Evolutionary conservation across 352 stramenopile genomes (phyloP).

Genomic region (Pythium periplocum): DNA sequence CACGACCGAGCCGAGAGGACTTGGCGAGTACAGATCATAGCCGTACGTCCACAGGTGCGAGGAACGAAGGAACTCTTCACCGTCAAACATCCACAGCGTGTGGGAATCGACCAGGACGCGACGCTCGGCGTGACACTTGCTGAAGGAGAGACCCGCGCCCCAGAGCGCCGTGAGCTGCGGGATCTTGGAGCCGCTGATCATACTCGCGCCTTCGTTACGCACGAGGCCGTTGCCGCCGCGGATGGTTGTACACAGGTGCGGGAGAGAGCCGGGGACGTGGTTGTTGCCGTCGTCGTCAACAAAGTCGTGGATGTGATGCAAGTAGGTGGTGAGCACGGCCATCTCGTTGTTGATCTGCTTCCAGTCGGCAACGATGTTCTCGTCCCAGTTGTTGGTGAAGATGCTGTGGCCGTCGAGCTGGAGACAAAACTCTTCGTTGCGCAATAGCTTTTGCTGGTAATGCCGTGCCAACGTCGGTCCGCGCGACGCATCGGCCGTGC

Average conservation of each 20-base stretch:
- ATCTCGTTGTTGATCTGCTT: conserved; percentile 76
- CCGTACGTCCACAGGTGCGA: conserved; percentile 35
- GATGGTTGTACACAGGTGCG: conserved; percentile 72
- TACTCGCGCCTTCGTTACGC: conserved; percentile 71
- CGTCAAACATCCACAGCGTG: conserved; percentile 54
- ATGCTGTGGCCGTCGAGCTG: conserved; percentile 82
- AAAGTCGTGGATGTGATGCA: conserved; percentile 82
- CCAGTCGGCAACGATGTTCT: conserved; percentile 70
- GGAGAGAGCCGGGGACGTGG: conserved; percentile 44
- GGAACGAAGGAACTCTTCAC: conserved; percentile 32
- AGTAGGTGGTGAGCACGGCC: conserved; percentile 75
- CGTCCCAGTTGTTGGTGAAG: conserved; percentile 83
- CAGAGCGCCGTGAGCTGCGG: conserved; percentile 70
- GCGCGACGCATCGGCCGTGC: conserved; percentile 57
- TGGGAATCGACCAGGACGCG: conserved; percentile 72
- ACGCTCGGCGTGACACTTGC: conserved; percentile 79
- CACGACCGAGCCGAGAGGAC: conserved; percentile 26
- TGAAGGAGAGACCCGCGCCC: conserved; percentile 77
- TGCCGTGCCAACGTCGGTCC: conserved; percentile 74
- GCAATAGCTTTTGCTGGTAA: conserved; percentile 75
- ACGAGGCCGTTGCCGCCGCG: conserved; percentile 62
- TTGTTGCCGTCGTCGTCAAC: conserved; percentile 78
- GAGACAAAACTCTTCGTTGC: conserved; percentile 78
- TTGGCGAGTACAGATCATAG: conserved; percentile 38
- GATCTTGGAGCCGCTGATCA: conserved; percentile 69